These are phyloP conservation scores for Grosmannia huntii DNA, from an alignment of 2,329 filamentous ascomycete species.

Conservation along the genomic window DNA sequence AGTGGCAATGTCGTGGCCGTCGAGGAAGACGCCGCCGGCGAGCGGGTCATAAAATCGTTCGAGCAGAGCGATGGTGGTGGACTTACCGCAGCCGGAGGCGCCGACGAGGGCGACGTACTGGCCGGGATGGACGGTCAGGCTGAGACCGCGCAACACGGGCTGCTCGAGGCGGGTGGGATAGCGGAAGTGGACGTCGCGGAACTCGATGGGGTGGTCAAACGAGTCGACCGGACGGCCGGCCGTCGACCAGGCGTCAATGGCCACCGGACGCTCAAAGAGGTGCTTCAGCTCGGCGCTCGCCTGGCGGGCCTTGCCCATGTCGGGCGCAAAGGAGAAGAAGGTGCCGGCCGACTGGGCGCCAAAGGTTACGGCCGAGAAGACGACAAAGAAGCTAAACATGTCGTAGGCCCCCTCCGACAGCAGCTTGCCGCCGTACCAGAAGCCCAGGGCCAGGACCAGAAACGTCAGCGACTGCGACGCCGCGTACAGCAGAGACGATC, in stretches of 20 bases:
- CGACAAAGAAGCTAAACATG: conserved; percentile 84
- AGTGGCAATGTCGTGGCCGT: conserved; percentile 67
- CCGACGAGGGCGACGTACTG: conserved; percentile 85
- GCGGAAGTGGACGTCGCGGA: conserved; percentile 84
- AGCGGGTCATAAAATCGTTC: conserved; percentile 93
- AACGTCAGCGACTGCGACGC: conserved; percentile 75
- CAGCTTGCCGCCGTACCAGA: conserved; percentile 80
- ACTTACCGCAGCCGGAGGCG: conserved; percentile 90
- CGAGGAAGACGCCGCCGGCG: conserved; percentile 65
- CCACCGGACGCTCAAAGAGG: conserved; percentile 70
- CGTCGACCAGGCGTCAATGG: conserved; percentile 69
- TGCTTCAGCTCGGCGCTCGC: conserved; percentile 69
- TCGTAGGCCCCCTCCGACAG: conserved; percentile 59
- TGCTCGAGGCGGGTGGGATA: conserved; percentile 88
- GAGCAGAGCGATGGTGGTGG: conserved; percentile 79
- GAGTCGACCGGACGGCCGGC: conserved; percentile 50
- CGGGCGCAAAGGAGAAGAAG: conserved; percentile 79
- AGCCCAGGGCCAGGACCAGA: conserved; percentile 72
- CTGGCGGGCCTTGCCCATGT: conserved; percentile 86
- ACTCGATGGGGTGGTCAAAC: conserved; percentile 62
- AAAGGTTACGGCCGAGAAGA: conserved; percentile 79
- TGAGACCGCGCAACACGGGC: conserved; percentile 77
- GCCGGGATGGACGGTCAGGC: conserved; percentile 60
- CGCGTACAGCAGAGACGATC: conserved; percentile 69
- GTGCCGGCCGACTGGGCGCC: conserved; percentile 84